Evolutionary conservation across 805 yeast species (phyloP).

Genomic region (Hanseniaspora hatyaiensis): DNA sequence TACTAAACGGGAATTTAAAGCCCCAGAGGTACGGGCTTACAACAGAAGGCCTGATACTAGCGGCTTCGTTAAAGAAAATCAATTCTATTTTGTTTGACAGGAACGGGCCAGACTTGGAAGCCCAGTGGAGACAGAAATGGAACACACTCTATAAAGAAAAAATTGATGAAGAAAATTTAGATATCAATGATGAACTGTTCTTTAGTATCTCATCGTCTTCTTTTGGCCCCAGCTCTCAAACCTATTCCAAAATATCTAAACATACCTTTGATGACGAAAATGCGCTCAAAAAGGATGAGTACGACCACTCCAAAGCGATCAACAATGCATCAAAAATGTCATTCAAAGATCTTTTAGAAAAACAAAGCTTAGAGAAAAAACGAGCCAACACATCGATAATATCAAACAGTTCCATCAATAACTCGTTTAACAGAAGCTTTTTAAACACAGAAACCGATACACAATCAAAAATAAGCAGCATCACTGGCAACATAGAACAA

Average conservation of each 20-base stretch:
- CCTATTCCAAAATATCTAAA: not conserved
- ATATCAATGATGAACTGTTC: slow-evolving; percentile 2
- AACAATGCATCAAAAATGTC: too few relatives aligned
- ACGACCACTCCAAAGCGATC: too few relatives aligned
- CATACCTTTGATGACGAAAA: not conserved
- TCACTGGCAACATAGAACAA: not conserved
- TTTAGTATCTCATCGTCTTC: not conserved
- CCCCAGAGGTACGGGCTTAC: slow-evolving; percentile 55
- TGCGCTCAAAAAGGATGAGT: not conserved
- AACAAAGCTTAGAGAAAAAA: not conserved
- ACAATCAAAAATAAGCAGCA: not conserved
- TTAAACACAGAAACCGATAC: not conserved
- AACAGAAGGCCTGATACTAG: slow-evolving; percentile 56
- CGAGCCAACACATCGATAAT: not conserved
- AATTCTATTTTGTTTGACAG: slow-evolving; percentile 31
- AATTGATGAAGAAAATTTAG: slow-evolving; percentile 13
- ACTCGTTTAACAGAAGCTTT: slow-evolving; percentile 5
- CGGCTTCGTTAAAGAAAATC: slow-evolving; percentile 41
- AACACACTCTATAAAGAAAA: slow-evolving; percentile 4
- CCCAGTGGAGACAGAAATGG: slow-evolving; percentile 13
- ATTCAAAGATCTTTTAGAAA: not conserved
- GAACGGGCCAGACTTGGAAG: slow-evolving; percentile 17
- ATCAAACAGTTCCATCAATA: slow-evolving; percentile 2
- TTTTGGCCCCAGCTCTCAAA: not conserved
- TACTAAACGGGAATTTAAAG: slow-evolving; percentile 36